Conservation (phyloP, 208 protist species). For the Wallacemonas sp. region DNA sequence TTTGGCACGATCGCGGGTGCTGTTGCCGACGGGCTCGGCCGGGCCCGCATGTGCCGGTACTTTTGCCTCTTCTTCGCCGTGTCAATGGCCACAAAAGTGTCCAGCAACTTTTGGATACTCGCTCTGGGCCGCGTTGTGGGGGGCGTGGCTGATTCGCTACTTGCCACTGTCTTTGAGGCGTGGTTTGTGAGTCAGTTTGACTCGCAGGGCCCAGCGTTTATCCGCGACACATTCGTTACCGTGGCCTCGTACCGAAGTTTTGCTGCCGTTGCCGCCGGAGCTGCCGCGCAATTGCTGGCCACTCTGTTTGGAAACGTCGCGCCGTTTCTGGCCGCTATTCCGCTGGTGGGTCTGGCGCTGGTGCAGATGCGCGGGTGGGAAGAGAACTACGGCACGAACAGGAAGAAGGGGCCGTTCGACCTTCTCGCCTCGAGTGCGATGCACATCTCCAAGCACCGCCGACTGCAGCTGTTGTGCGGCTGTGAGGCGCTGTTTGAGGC, state of each 20-base stretch:
- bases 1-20: slow-evolving; percentile 80
- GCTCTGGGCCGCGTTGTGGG: slow-evolving; percentile 70
- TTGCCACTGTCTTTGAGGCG: slow-evolving; percentile 89
- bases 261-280: slow-evolving; percentile 66
- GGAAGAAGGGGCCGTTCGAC: background rate
- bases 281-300: slow-evolving; percentile 41
- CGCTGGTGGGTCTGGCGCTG: slow-evolving; percentile 25
- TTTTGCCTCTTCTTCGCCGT: slow-evolving; percentile 47
- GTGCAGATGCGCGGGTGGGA: slow-evolving; percentile 42
- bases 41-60: slow-evolving; percentile 27
- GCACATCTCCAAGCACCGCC: slow-evolving; percentile 10
- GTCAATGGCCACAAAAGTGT: slow-evolving; percentile 34
- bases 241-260: slow-evolving; percentile 60
- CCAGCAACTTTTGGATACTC: slow-evolving; percentile 37
- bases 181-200: slow-evolving; percentile 91
- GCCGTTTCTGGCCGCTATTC: slow-evolving; percentile 42
- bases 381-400: slow-evolving; percentile 81
- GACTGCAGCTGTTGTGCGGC: slow-evolving; percentile 49
- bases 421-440: slow-evolving; percentile 14
- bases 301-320: slow-evolving; percentile 30
- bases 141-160: slow-evolving; percentile 84
- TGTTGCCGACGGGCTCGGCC: slow-evolving; percentile 45
- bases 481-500: slow-evolving; percentile 80
- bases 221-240: slow-evolving; percentile 67
- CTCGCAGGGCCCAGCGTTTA: slow-evolving; percentile 20